Conservation (phyloP, 1,284 basidiomycete species). For the Inonotus hispidus region DNA sequence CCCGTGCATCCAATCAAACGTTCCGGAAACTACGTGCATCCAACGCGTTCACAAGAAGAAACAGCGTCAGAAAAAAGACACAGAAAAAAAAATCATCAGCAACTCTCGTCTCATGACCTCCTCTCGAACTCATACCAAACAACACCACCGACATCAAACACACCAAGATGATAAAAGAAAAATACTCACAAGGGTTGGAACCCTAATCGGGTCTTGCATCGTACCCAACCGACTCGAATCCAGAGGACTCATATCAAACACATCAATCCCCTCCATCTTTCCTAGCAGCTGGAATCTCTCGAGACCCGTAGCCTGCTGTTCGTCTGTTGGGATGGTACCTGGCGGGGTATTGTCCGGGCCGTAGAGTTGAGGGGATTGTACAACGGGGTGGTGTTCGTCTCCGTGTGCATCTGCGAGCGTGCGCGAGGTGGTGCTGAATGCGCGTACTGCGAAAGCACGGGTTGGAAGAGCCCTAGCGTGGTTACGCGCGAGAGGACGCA, state of each 20-base stretch:
- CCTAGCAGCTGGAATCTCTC: conserved; percentile 93
- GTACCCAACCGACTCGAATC: conserved; percentile 88
- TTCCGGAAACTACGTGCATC: conserved; percentile 53
- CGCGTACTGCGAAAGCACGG: conserved; percentile 40
- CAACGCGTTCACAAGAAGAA: conserved; percentile 7
- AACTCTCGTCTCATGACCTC: conserved; percentile 21
- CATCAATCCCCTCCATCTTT: conserved; percentile 82
- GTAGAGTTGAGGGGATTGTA: conserved; percentile 60
- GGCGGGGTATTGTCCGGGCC: conserved; percentile 70
- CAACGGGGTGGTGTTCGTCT: conserved; percentile 41
- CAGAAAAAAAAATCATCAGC: neutral
- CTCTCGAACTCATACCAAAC: neutral
- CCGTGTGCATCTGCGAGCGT: conserved; percentile 51
- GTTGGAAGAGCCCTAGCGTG: conserved; percentile 24
- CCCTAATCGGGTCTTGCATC: conserved; percentile 79
- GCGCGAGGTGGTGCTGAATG: conserved; percentile 48
- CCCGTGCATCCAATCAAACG: conserved; percentile 92
- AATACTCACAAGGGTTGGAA: conserved; percentile 80
- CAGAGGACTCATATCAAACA: conserved; percentile 88
- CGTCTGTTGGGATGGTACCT: conserved; percentile 70
- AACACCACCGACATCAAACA: conserved; percentile 4
- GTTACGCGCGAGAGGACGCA: conserved; percentile 29
- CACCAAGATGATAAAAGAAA: conserved; percentile 16
- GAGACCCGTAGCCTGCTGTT: conserved; percentile 92
- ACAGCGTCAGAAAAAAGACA: conserved; percentile 38